Evolutionary conservation across 192 early-diverging fungal genomes (phyloP).

Genomic region (Linnemannia zychae): DNA sequence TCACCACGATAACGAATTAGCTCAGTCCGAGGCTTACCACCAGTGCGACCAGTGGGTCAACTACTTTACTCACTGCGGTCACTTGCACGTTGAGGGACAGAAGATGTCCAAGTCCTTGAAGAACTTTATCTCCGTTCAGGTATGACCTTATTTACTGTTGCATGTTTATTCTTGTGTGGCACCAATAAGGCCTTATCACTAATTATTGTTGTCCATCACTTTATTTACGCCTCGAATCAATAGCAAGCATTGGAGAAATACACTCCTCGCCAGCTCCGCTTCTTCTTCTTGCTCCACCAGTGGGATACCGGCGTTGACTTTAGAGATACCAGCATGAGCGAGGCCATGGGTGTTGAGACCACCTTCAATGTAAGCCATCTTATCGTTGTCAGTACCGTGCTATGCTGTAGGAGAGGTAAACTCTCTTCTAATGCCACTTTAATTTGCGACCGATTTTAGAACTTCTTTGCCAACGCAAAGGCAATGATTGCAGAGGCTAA

Average conservation of each 20-base stretch:
- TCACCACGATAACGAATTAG: constrained; percentile 99
- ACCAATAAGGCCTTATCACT: neutral
- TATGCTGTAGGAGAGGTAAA: no score
- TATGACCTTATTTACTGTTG: constrained; percentile 15
- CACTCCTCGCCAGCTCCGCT: constrained; percentile 87
- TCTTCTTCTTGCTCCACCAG: constrained; percentile 89
- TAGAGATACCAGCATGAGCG: constrained; percentile 78
- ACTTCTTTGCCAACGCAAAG: constrained; percentile 89
- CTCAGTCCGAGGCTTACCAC: constrained; percentile 94
- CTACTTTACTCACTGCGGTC: constrained; percentile 98
- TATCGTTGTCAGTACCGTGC: no score
- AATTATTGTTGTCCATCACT: neutral
- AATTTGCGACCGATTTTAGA: constrained; percentile 60
- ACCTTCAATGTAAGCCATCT: constrained; percentile 73
- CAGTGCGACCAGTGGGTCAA: constrained; percentile 97
- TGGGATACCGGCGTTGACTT: constrained; percentile 94
- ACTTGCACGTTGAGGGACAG: constrained; percentile 93
- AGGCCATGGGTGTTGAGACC: constrained; percentile 82
- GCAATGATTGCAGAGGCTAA: constrained; percentile 80
- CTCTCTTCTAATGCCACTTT: neutral
- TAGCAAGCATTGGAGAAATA: constrained; percentile 83
- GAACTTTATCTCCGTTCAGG: constrained; percentile 96
- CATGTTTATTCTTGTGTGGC: neutral
- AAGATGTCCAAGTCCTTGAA: constrained; percentile 99
- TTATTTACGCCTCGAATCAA: neutral